Percentiles rank a stretch among this genome's conserved stretches.
phyloP scores from a whole-genome alignment of 2,329 filamentous ascomycete species.

The Thielaviopsis populi region DNA sequence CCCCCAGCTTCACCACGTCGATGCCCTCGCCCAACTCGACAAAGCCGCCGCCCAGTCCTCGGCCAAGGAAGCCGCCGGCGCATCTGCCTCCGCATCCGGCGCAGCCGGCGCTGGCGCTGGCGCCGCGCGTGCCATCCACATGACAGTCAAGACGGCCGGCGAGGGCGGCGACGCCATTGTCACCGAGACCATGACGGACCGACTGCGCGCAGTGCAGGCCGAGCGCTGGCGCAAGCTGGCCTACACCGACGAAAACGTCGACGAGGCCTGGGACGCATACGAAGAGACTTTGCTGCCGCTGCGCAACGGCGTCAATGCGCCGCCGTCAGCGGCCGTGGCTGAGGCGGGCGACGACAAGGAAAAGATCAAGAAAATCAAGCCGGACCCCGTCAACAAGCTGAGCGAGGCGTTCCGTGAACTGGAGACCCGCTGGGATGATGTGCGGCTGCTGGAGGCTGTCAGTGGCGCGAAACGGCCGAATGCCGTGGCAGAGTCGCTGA shows the following conservation, averaged over 20 bases:
- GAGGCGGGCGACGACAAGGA: conserved; percentile 7
- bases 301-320: conserved; percentile 13
- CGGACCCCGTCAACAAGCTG: conserved; percentile 12
- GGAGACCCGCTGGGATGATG: conserved; percentile 12
- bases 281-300: conserved; percentile 46
- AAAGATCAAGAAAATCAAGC: conserved; percentile 17
- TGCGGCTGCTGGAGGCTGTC: conserved; percentile 14
- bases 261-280: conserved; percentile 62
- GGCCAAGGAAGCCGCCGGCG: conserved; percentile 21
- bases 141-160: conserved; percentile 66
- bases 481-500: conserved; percentile 5
- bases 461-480: conserved; percentile 14
- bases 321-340: not conserved
- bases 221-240: conserved; percentile 69
- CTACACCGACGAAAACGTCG: conserved; percentile 69
- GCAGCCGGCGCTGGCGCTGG: conserved; percentile 29
- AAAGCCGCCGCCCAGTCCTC: conserved; percentile 28
- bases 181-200: conserved; percentile 57
- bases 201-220: conserved; percentile 62
- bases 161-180: conserved; percentile 46
- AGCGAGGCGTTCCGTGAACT: conserved; percentile 12
- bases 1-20: conserved; percentile 83
- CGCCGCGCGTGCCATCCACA: conserved; percentile 59
- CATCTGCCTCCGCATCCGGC: conserved; percentile 23
- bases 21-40: conserved; percentile 63